Conservation (phyloP, 768 basidiomycete species). For the Pleurotus pulmonarius region DNA sequence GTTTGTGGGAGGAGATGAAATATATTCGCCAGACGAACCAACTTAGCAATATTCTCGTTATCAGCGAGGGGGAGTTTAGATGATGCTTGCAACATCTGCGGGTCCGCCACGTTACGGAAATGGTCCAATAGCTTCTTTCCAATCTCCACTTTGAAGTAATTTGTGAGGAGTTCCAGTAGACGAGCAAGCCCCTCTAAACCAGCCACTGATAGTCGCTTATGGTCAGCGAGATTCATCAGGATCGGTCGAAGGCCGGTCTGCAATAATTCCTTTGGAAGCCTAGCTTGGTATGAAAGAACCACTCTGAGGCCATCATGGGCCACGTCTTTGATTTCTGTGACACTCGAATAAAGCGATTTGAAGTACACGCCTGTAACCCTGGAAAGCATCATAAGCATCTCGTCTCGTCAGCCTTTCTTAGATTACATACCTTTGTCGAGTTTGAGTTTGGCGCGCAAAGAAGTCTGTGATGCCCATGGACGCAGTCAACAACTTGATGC, state of each 20-base stretch:
- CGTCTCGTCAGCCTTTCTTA: background rate
- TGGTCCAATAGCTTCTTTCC: conserved; percentile 96
- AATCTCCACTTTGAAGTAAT: conserved; percentile 99
- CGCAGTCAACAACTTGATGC: conserved; percentile 89
- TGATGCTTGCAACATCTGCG: conserved; percentile 76
- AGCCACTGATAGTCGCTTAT: conserved; percentile 87
- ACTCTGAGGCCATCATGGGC: conserved; percentile 90
- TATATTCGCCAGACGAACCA: conserved; percentile 94
- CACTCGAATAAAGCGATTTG: conserved; percentile 93
- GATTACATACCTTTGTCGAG: conserved; percentile 70
- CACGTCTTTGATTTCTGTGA: conserved; percentile 89
- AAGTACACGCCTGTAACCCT: conserved; percentile 97
- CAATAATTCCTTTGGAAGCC: conserved; percentile 90
- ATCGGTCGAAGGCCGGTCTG: conserved; percentile 96
- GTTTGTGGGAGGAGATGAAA: conserved; percentile 95
- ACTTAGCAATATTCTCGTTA: conserved; percentile 88
- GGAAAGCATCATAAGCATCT: conserved; percentile 8
- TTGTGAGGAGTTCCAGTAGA: conserved; percentile 88
- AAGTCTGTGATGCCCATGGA: conserved; percentile 95
- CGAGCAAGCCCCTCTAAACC: conserved; percentile 93
- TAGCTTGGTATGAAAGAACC: conserved; percentile 84
- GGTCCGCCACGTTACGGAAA: conserved; percentile 89
- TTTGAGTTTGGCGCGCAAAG: conserved; percentile 78
- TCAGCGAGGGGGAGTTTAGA: conserved; percentile 78
- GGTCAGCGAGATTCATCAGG: conserved; percentile 95